Evolutionary conservation across 1,284 basidiomycete genomes (phyloP), one percentile per base, ranked within the genome.

Genomic region (Ustilago sp.): DNA sequence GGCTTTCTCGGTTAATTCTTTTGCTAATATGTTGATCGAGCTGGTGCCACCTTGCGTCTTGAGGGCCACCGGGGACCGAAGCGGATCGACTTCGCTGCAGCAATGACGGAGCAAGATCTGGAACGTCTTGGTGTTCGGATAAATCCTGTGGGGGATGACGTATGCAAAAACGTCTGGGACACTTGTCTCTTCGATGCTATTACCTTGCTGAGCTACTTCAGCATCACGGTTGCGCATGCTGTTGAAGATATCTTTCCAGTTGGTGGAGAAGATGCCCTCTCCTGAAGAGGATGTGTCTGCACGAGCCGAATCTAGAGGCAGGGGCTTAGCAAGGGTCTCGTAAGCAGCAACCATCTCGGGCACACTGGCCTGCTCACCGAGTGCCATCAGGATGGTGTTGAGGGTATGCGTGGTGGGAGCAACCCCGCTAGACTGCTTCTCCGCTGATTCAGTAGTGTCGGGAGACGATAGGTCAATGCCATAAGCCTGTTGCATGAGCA

Each of bases 321-420:
- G 64, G 11, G 82, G 78, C 61, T 77, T 73, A 35, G 72, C 68
- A 8, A 86, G 56, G 2, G 73, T 78, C 70, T 86, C 84, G 72
- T 77, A 86, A 8, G 83, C 79, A 17, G 74, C 59, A 4, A 83
- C 58, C 84, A 86, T 86, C 55, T 84, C 74, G 2, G 77, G 69
- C n/a, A 81, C 80, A 3, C 61, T 77, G 17, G 73, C 77, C 51
- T 83, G 80, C 57, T 85, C 83, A n/a, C 83, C 84, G 28, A 86
- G 78, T 23, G 83, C 80, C 81, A 82, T 80, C 31, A 86, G 69
- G 54, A 80, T 68, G 28, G 81, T 84, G 63, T 85, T 83, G 61
- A 86, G 79, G 12, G 81, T 82, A 58, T 84, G 77, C 17, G 77
- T 74, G 11, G 69, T 80, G 11, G 80, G 77, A 17, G 66, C 53